Base-by-base conservation (phyloP, 106 monocot species). In the Dendrobium officinale region DNA sequence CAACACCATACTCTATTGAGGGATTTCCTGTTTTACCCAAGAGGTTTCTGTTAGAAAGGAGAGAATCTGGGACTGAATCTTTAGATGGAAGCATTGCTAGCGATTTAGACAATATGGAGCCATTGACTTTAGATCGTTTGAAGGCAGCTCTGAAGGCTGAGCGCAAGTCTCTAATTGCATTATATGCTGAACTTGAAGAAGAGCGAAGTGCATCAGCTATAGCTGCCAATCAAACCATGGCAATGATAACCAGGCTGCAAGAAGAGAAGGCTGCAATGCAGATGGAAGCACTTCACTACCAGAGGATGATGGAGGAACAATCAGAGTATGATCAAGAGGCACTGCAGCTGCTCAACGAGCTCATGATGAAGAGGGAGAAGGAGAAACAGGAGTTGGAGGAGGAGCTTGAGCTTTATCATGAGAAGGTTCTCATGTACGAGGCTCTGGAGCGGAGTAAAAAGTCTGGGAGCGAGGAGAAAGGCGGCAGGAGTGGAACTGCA, bases 261-360 rank as follows among this genome's bases (percentile, higher is more conserved):
- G 89, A 91, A 82, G 94, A 97, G 80, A 97, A 97, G 83, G 97
- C 97, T 68, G 87, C 97, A 66, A 91, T 97, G 92, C 88, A 97
- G 75, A 94, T 94, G 94, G 96, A 97, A 77, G 97, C 94, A 37
- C 75, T 94, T 42, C 97, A 97, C 33, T 97, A 92, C 82, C 92
- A 94, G 82, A 85, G 97, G 66, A 92, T 94, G 90, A 94, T 97
- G 94, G 97, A 97, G 41, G 94, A 97, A 80, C 94, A 94, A 47
- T 87, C 92, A 4, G 97, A 94, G 72, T 97, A 92, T 79, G 97
- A 97, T 83, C 94, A 97, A 75, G 97, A 97, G 78, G 94, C 94
- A 0, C 78, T 97, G 67, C 90, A 97, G 42, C 80, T 94, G 42
- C 80, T 97, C 56, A 97, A 97, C 84, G 94, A 97, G 73, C 83